A percentile compares a stretch with the other conserved stretches of the same genome.
Evolutionary conservation across 2,329 filamentous ascomycete genomes (phyloP).

Genomic region (Nigrospora sphaerica): DNA sequence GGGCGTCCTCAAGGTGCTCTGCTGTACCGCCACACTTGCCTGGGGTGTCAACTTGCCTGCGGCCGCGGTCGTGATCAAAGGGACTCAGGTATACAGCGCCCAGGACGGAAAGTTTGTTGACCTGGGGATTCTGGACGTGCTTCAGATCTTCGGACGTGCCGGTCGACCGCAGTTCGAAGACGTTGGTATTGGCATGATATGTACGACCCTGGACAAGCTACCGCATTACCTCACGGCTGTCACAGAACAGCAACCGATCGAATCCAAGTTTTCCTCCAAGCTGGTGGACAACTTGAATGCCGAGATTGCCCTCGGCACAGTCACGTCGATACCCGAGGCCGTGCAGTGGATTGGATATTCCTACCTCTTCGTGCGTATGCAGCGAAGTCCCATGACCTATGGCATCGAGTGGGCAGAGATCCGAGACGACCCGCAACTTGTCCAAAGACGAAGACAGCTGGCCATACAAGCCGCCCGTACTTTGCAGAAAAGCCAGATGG

Average conservation of each 20-base stretch:
- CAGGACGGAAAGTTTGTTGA: conserved; percentile 97
- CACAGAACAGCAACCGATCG: conserved; percentile 93
- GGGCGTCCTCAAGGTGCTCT: conserved; percentile 92
- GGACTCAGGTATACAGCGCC: conserved; percentile 92
- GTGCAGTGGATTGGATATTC: conserved; percentile 98
- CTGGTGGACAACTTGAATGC: conserved; percentile 96
- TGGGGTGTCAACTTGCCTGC: conserved; percentile 99
- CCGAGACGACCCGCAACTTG: conserved; percentile 77
- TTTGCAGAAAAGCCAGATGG: conserved; percentile 93
- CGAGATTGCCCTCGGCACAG: conserved; percentile 87
- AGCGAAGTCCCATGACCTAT: conserved; percentile 82
- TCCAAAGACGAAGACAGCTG: conserved; percentile 76
- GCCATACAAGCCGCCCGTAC: conserved; percentile 83
- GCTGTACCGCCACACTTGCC: conserved; percentile 93
- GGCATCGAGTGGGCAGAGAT: conserved; percentile 94
- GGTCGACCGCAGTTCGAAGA: conserved; percentile 97
- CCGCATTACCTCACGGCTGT: conserved; percentile 87
- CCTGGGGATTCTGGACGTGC: conserved; percentile 88
- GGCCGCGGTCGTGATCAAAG: conserved; percentile 95
- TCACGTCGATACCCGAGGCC: conserved; percentile 87
- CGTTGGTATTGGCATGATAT: conserved; percentile 96
- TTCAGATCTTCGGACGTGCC: conserved; percentile 97
- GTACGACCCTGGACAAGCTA: conserved; percentile 90
- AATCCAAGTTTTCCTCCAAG: conserved; percentile 91
- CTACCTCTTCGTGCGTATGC: conserved; percentile 95